phyloP scores from a whole-genome alignment of 768 basidiomycete species.

The Daedaleopsis sinensis region DNA sequence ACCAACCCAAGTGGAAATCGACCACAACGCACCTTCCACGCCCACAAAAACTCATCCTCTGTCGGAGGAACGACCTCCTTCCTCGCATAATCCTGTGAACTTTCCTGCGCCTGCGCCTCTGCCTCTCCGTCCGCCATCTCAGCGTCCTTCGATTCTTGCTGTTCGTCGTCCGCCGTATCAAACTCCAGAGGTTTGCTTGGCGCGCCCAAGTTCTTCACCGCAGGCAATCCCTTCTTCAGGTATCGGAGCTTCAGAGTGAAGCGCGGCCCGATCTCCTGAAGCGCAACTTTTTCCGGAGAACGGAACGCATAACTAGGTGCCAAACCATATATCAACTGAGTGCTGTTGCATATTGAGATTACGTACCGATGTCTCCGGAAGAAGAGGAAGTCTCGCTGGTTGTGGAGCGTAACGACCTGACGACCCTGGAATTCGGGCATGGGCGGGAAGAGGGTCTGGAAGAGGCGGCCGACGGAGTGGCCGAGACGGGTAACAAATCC shows the following conservation, averaged over 20 bases:
- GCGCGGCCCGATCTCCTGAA: constrained; percentile 98
- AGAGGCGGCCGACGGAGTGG: constrained; percentile 91
- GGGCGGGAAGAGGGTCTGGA: constrained; percentile 95
- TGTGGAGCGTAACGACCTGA: constrained; percentile 96
- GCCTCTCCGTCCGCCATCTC: constrained; percentile 34
- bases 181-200: constrained; percentile 58
- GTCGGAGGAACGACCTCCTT: constrained; percentile 56
- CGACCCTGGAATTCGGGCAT: constrained; percentile 94
- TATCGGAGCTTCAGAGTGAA: constrained; percentile 94
- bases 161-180: constrained; percentile 37
- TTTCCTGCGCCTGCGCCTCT: constrained; percentile 24
- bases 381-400: constrained; percentile 97
- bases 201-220: constrained; percentile 71
- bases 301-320: constrained; percentile 82
- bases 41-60: constrained; percentile 83
- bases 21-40: constrained; percentile 74
- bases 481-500: constrained; percentile 93
- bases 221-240: constrained; percentile 86
- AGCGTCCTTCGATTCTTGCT: constrained; percentile 31
- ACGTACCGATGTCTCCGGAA: constrained; percentile 91
- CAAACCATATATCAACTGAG: constrained; percentile 11
- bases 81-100: constrained; percentile 8
- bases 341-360: not conserved
- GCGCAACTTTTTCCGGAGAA: constrained; percentile 84
- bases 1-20: constrained; percentile 4